Evolutionary conservation across 768 basidiomycete species (phyloP), one percentile per base, ranked within the genome.

Genomic region (Candolleomyces aberdarensis): DNA sequence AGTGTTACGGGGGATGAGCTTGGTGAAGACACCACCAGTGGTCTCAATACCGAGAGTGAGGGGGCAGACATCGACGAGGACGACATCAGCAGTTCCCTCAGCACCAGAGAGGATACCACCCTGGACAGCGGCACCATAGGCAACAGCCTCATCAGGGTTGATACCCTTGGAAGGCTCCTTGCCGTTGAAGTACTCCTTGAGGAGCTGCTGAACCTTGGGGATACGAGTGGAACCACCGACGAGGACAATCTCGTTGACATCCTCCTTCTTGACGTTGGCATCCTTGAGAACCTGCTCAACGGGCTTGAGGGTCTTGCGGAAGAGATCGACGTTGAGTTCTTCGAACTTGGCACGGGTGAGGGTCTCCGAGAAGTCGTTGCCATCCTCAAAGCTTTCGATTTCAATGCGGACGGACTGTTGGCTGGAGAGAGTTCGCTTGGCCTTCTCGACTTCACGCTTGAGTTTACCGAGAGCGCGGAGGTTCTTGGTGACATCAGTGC

Each of bases 301-400:
- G 64, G 96, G 96, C 82, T 96, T 96, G 93, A 98, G 94, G 39
- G 96, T 99, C 86, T 96, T 96, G 71, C 96, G 85, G 91, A 99
- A 99, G 56, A 98, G 86, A 70, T 99, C 96, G 81, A 97, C 90
- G 86, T 96, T 97, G 66, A 98, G 83, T 75, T 98, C 96, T 76
- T 98, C 96, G 72, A 99, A 98, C 79, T 97, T 98, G 80, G 96
- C 96, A 58, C 96, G 88, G 57, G 96, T 98, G 36, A 98, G 85
- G 6, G 92, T 93, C 83, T 98, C 96, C 39, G 94, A 92, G 70
- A 98, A 94, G 81, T 99, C 96, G 68, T 96, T 96, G 65, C 96
- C 96, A 68, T 88, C 86, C 75, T 96, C 95, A 76, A 98, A 98
- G 31, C 86, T 85, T 77, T 99, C 96, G 63, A 99, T 96, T 74